A percentile compares a stretch with the other conserved stretches of the same genome.
Evolutionary conservation across 352 stramenopile species (phyloP).

Genomic region (Globisporangium paddicum): DNA sequence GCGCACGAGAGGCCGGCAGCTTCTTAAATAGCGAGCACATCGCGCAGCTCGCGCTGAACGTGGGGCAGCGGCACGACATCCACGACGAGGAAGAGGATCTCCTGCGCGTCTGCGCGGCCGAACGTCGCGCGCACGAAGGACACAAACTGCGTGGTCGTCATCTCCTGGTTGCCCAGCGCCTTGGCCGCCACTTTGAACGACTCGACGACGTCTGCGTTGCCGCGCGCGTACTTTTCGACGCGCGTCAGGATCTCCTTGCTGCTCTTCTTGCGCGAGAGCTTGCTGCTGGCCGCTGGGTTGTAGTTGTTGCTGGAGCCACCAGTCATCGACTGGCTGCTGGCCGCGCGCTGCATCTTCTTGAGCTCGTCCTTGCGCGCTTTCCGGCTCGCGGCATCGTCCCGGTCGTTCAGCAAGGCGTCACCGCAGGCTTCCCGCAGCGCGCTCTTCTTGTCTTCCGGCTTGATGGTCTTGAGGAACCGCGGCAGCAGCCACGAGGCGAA

Average conservation of each 20-base stretch:
- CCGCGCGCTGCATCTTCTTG: conserved; percentile 24
- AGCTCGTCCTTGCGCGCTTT: conserved; percentile 42
- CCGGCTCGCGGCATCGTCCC: conserved; percentile 16
- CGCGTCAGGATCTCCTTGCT: conserved; percentile 64
- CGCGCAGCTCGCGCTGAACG: conserved; percentile 53
- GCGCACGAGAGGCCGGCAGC: too few species aligned
- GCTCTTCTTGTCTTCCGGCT: conserved; percentile 49
- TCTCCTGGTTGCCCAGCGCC: conserved; percentile 63
- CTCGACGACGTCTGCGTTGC: conserved; percentile 37
- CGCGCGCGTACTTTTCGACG: conserved; percentile 49
- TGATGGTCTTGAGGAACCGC: conserved; percentile 45
- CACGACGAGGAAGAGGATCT: conserved; percentile 59
- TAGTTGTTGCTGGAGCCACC: conserved; percentile 8
- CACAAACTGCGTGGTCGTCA: conserved; percentile 59
- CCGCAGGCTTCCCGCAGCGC: conserved; percentile 31
- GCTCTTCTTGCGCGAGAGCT: conserved; percentile 48
- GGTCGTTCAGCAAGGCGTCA: conserved; percentile 5
- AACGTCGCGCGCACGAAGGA: conserved; percentile 55
- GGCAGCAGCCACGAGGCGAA: conserved; percentile 54
- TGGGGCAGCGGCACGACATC: conserved; percentile 58
- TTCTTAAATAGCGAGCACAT: conserved; percentile 37
- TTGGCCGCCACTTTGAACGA: conserved; percentile 72
- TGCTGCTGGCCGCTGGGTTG: conserved; percentile 17
- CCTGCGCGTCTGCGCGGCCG: conserved; percentile 40
- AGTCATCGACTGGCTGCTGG: conserved; percentile 7